Evolutionary conservation across 106 monocot genomes (phyloP), one percentile per base, ranked within the genome.

Genomic region (Phalaenopsis aphrodite): DNA sequence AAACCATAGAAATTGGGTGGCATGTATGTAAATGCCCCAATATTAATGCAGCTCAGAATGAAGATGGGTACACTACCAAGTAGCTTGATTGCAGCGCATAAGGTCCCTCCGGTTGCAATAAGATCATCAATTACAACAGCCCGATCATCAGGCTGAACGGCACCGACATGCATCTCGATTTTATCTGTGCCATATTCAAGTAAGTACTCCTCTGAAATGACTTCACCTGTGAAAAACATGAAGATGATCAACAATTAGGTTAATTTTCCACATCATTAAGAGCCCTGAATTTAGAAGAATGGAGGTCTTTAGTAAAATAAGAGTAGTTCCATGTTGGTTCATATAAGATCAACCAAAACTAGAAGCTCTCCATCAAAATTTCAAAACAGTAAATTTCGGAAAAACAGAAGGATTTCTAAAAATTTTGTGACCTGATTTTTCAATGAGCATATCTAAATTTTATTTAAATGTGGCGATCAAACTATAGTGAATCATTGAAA

Each of bases 81-180:
- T 69, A 85, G 72, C 19, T 80, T 85, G 37, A 81, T 71, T 72
- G 81, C 81, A 14, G 85, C 85, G 72, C 78, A 72, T 43, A 85
- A 72, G n/a, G 85, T 81, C 43, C 81, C 85, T 72, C 85, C 85
- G 15, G 85, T 85, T 72, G 85, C 85, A 78, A 81, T 81, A 57
- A 85, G 72, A 41, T 85, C 85, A 64, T 85, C 85, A 45, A 85
- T 78, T 5, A 85, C 77, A 39, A 85, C 55, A 23, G 78, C 78
- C 17, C 78, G 77, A 19, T 85, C 81, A 37, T 78, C 37, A 58
- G 85, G 73, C 39, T 85, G 78, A 41, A 85, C 85, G 36, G 85
- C 85, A 38, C 85, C 85, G 37, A 78, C 72, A 78, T 85, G 85
- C 85, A 85, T 85, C 56, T 85, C 85, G 14, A 85, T 81, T 72